Conservation (phyloP, 2,329 filamentous ascomycete genomes). For the Calonectria multiphialidica region DNA sequence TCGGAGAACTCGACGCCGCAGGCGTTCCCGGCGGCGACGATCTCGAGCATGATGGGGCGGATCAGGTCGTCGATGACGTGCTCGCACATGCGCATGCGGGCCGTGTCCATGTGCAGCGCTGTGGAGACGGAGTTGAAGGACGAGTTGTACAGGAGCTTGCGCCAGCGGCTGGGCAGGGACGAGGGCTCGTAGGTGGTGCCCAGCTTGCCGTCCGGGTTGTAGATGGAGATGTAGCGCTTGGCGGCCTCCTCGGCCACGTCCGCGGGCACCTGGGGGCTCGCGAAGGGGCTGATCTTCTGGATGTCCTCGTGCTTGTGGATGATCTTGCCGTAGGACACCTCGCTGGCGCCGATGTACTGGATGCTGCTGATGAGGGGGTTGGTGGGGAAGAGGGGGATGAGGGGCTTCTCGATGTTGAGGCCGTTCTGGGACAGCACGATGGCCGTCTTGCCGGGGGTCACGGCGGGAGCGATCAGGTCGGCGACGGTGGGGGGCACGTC, state of each 20-base stretch:
- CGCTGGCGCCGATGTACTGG: constrained; percentile 63
- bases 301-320: constrained; percentile 65
- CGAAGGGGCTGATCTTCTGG: constrained; percentile 64
- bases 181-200: constrained; percentile 51
- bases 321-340: constrained; percentile 60
- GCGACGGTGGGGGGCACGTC: constrained; percentile 62
- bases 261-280: constrained; percentile 46
- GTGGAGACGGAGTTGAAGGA: constrained; percentile 66
- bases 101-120: constrained; percentile 63
- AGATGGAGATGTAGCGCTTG: constrained; percentile 59
- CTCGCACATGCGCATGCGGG: constrained; percentile 59
- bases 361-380: constrained; percentile 67
- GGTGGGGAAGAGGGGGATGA: constrained; percentile 61
- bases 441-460: constrained; percentile 62
- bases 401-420: constrained; percentile 70
- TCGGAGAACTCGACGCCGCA: constrained; percentile 55
- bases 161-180: constrained; percentile 58
- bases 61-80: constrained; percentile 61
- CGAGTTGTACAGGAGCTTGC: constrained; percentile 64
- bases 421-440: constrained; percentile 73
- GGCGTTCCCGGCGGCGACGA: constrained; percentile 58
- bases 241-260: constrained; percentile 47
- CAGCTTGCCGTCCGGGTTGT: constrained; percentile 59
- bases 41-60: constrained; percentile 65
- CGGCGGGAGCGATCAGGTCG: constrained; percentile 63